These are phyloP conservation scores for Diaporthe humulicola DNA, from an alignment of 2,329 filamentous ascomycete genomes.

Conservation along the genomic window DNA sequence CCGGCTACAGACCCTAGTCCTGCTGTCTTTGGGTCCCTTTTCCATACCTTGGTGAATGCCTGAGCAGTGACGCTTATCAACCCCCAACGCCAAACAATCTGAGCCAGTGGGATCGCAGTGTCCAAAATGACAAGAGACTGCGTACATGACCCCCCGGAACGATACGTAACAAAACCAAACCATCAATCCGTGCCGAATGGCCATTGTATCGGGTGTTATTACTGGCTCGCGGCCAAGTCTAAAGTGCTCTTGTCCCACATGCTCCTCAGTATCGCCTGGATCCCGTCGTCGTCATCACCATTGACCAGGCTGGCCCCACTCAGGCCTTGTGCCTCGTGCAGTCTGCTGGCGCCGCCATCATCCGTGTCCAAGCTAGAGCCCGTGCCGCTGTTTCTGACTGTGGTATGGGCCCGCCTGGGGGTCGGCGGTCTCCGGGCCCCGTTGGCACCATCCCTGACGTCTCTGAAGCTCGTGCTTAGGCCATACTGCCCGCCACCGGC, in stretches of 20 bases:
- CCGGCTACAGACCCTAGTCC: neutral
- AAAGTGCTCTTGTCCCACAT: constrained; percentile 71
- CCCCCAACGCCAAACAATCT: constrained; percentile 27
- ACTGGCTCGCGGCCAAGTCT: constrained; percentile 68
- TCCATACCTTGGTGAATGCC: constrained; percentile 8
- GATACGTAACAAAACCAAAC: neutral
- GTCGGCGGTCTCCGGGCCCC: constrained; percentile 30
- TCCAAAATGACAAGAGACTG: neutral
- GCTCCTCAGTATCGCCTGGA: constrained; percentile 65
- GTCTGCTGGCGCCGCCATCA: constrained; percentile 51
- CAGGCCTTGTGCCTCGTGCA: constrained; percentile 55
- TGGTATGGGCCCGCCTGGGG: constrained; percentile 38
- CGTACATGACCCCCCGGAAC: neutral
- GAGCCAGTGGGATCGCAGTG: constrained; percentile 9
- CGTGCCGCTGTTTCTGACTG: constrained; percentile 38
- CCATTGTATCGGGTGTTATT: constrained; percentile 46
- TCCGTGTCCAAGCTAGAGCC: constrained; percentile 62
- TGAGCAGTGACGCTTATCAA: constrained; percentile 11
- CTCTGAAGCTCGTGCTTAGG: constrained; percentile 55
- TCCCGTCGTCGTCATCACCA: constrained; percentile 64
- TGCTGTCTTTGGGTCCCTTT: constrained; percentile 2
- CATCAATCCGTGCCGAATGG: neutral
- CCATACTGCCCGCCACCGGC: constrained; percentile 49
- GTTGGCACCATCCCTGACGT: constrained; percentile 34
- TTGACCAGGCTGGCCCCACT: constrained; percentile 65